A percentile compares a stretch with the other conserved stretches of the same genome.
Evolutionary conservation across 75 land plant species (phyloP).

Genomic region (Pinus taeda): DNA sequence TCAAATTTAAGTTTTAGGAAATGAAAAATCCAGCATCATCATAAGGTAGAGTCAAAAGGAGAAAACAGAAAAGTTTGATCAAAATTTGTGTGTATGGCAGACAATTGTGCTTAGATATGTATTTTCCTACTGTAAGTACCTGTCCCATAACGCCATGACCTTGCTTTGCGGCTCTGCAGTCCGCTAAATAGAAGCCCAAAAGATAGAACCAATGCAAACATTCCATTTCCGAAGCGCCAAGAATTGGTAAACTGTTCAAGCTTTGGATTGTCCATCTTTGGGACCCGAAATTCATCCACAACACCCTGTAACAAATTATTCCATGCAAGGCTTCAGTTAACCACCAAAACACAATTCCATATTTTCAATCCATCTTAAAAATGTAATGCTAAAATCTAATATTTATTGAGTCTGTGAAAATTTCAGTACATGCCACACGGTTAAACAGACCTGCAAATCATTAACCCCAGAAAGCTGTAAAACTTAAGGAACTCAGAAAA

Average conservation of each 20-base stretch:
- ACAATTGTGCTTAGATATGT: neutral
- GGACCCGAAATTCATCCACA: conserved; percentile 56
- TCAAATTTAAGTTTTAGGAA: neutral
- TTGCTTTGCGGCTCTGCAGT: conserved; percentile 48
- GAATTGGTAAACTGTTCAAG: conserved; percentile 26
- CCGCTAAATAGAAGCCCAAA: conserved; percentile 73
- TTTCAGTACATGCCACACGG: too few relatives aligned
- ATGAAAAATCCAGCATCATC: neutral
- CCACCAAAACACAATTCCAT: neutral
- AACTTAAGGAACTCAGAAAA: too few relatives aligned
- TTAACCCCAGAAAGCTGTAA: too few relatives aligned
- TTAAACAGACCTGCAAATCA: too few relatives aligned
- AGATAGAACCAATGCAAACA: conserved; percentile 68
- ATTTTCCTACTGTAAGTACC: conserved; percentile 24
- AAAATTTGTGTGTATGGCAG: neutral
- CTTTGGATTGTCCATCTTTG: conserved; percentile 36
- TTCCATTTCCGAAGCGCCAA: conserved; percentile 75
- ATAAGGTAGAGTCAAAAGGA: neutral
- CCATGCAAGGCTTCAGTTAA: neutral
- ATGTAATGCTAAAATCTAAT: too few relatives aligned
- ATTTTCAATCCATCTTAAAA: too few relatives aligned
- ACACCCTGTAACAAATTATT: conserved; percentile 36
- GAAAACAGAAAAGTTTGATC: neutral
- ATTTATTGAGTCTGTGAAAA: too few relatives aligned
- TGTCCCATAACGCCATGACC: conserved; percentile 70